Base-by-base conservation (phyloP, 2,329 filamentous ascomycete species). In the Botryotinia narcissicola region DNA sequence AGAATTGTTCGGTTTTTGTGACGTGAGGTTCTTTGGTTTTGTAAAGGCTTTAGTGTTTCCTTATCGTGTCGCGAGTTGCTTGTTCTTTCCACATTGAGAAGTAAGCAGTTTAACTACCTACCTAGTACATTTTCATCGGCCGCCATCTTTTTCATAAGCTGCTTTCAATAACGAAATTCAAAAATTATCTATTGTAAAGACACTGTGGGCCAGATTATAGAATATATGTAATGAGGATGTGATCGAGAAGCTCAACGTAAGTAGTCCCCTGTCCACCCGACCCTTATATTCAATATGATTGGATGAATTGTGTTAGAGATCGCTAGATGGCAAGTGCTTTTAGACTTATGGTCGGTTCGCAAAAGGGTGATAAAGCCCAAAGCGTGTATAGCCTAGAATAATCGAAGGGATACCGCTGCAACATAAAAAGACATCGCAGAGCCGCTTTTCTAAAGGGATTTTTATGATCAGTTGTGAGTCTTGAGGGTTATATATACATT, bases 301-400 rank as follows among this genome's bases (percentile, higher is more conserved):
- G 46, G 32, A 54, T 54, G 18, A 44, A 29, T 40, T n/a, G 20
- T 18, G 22, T 51, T 37, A n/a, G 20, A 51, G 29, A 68, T 68
- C 9, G 46, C 46, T 51, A 29, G 42, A 22, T 57, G 44, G 66
- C 66, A 57, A 57, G 66, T 68, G 66, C 66, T 57, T 68, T 57
- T 68, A 46, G n/a, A 54, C 46, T 22, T 48, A 54, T 29, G 64
- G 51, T 29, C 46, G 46, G 22, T 68, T 67, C 46, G 12, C 25
- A 40, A 54, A 68, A 40, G 25, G 46, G 46, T 37, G 12, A 46
- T 18, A n/a, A 46, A 66, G 44, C 44, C 44, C 7, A 51, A 66
- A n/a, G 29, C 44, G 29, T 66, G 10, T 35, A 10, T 66, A 48
- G 63, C 42, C 32, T 44, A 35, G 32, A 25, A 48, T 40, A 40